A percentile compares a stretch with the other conserved stretches of the same genome.
Evolutionary conservation across 305 asterid species (phyloP).

Genomic region (Solanum aculeatissimum): DNA sequence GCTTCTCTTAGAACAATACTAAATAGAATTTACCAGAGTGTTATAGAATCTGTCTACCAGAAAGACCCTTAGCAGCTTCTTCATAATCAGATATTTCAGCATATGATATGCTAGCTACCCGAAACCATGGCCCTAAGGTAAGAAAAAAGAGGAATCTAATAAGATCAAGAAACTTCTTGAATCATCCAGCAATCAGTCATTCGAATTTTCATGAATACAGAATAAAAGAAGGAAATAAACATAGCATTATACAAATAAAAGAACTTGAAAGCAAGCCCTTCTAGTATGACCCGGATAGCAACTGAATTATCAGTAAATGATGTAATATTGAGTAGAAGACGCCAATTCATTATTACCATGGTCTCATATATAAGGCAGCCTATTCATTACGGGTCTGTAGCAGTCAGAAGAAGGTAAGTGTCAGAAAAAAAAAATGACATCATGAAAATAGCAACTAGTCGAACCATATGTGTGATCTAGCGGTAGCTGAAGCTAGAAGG

Average conservation of each 20-base stretch:
- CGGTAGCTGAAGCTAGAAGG: neutral
- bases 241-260: neutral
- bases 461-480: neutral
- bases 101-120: constrained; percentile 64
- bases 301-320: neutral
- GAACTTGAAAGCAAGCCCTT: neutral
- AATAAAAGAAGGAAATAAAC: neutral
- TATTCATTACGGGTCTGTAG: neutral
- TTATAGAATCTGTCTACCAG: constrained; percentile 36
- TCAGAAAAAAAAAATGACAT: neutral
- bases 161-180: neutral
- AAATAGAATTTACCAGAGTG: neutral
- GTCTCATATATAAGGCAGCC: neutral
- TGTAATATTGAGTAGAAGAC: neutral
- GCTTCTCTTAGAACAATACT: constrained; percentile 1
- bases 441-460: neutral
- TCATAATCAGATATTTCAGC: constrained; percentile 62
- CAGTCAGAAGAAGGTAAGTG: neutral
- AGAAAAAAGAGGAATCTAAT: neutral
- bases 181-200: neutral
- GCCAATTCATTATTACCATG: neutral
- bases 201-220: neutral
- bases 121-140: constrained; percentile 88
- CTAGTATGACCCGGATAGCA: neutral
- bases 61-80: constrained; percentile 54